Percentiles rank a stretch among this genome's conserved stretches.
Evolutionary conservation across 2,329 filamentous ascomycete species (phyloP).

Genomic region (Colletotrichum sp.): DNA sequence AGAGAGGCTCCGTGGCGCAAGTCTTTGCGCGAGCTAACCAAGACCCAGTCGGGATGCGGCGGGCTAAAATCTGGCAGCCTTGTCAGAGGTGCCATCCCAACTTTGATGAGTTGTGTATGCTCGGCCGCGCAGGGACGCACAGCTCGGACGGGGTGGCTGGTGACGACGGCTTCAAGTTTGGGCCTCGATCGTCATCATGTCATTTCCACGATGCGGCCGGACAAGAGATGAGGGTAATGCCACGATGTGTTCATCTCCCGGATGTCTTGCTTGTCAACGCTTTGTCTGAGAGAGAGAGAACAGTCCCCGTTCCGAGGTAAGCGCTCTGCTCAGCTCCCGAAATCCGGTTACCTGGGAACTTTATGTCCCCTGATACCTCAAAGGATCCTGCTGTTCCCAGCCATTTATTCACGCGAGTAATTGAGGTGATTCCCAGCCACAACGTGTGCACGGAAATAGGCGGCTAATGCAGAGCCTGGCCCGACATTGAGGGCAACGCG

Average conservation of each 20-base stretch:
- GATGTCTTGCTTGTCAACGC: background rate
- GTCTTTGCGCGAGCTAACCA: constrained; percentile 4
- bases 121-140: background rate
- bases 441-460: background rate
- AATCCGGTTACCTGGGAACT: background rate
- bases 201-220: background rate
- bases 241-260: constrained; percentile 4
- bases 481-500: background rate
- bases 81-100: constrained; percentile 16
- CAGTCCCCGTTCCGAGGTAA: background rate
- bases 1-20: background rate
- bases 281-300: background rate
- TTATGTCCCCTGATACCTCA: background rate
- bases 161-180: constrained; percentile 2
- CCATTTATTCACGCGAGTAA: background rate
- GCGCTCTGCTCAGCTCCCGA: background rate
- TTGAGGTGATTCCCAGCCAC: constrained; percentile 1
- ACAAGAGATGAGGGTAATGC: background rate
- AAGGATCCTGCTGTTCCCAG: constrained; percentile 7
- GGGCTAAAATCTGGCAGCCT: constrained; percentile 9
- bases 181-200: background rate
- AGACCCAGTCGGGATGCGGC: background rate
- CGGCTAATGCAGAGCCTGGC: background rate
- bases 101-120: background rate
- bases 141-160: constrained; percentile 10